Base-by-base conservation (phyloP, 2,329 filamentous ascomycete species). In the Mycosphaerelloides madeirae region DNA sequence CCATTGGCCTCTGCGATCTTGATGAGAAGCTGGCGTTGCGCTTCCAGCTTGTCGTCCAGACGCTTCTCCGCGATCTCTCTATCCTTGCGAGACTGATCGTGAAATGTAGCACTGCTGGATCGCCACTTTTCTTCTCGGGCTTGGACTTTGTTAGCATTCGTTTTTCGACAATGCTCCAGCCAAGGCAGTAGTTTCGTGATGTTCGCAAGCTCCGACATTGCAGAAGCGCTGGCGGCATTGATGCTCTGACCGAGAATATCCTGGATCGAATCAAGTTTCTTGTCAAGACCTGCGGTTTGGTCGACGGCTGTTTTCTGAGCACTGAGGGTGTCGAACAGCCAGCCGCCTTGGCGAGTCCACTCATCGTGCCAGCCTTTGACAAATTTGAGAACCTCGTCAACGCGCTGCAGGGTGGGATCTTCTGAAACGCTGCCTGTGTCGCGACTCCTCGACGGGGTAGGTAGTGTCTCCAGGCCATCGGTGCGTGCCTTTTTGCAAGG, bases 121-220 rank as follows among this genome's bases (percentile, higher is more conserved):
- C 66, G 61, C 67, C 66, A 70, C 33, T 59, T 66, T 40, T 69
- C 66, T 48, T 68, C 65, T 18, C 63, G 54, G 31, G 61, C 54
- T 42, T 67, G 58, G 42, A 64, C 60, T 19, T 61, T 56, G 22
- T 65, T 59, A 6, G 58, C 56, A 16, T 61, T 61, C 3, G 64
- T 55, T 29, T 65, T 59, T n/a, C 65, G 52, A 52, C 65, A 68
- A 15, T 66, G 59, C 36, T 70, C 67, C 3, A 67, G 54, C 65
- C 65, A 66, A 6, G 58, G 61, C 14, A 68, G 56, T 36, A 67
- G 62, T 22, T 57, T 64, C 6, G 62, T 59, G 5, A 69, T 39
- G 33, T 63, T 62, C 9, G 47, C 38, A 3, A 60, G 42, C 34
- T 61, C 56, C 29, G 45, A 19, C 59, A 57, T 56, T 4, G 53